Conservation (phyloP, 2,329 filamentous ascomycete genomes). For the Alternaria viburni region DNA sequence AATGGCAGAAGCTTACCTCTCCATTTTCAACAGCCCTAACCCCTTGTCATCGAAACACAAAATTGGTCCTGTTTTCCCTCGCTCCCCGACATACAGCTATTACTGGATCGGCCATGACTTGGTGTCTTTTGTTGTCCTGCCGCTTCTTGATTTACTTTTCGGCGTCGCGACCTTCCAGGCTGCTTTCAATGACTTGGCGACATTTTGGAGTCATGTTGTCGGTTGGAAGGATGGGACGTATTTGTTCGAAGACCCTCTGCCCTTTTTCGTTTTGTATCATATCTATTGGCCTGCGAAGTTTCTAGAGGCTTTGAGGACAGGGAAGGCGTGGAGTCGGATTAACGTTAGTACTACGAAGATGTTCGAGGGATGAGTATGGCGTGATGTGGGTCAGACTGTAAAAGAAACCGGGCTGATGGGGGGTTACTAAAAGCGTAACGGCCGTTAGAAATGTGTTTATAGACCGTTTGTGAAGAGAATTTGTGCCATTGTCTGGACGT, state of each 20-base stretch:
- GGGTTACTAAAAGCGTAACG: not conserved
- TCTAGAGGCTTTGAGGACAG: conserved; percentile 50
- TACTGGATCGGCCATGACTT: conserved; percentile 76
- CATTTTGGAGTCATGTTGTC: conserved; percentile 52
- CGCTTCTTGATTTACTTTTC: conserved; percentile 38
- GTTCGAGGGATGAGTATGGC: conserved; percentile 47
- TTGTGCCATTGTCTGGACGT: not conserved
- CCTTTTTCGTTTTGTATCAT: conserved; percentile 60
- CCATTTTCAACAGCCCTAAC: conserved; percentile 26
- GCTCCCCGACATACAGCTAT: conserved; percentile 42
- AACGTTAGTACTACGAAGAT: conserved; percentile 72
- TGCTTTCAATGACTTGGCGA: conserved; percentile 29
- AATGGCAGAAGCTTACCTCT: conserved; percentile 38
- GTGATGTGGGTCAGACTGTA: not conserved
- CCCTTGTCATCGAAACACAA: conserved; percentile 7
- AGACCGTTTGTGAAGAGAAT: not conserved
- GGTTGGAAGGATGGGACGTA: conserved; percentile 60
- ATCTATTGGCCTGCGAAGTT: conserved; percentile 63
- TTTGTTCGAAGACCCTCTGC: conserved; percentile 57
- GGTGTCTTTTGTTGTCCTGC: conserved; percentile 55
- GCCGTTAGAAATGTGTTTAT: not conserved
- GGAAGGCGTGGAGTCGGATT: conserved; percentile 66
- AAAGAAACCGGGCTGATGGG: not conserved
- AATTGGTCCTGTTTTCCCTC: conserved; percentile 22
- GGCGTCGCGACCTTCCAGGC: conserved; percentile 23